Evolutionary conservation across 164 flowering plant species (phyloP).

Genomic region (Santalum album): DNA sequence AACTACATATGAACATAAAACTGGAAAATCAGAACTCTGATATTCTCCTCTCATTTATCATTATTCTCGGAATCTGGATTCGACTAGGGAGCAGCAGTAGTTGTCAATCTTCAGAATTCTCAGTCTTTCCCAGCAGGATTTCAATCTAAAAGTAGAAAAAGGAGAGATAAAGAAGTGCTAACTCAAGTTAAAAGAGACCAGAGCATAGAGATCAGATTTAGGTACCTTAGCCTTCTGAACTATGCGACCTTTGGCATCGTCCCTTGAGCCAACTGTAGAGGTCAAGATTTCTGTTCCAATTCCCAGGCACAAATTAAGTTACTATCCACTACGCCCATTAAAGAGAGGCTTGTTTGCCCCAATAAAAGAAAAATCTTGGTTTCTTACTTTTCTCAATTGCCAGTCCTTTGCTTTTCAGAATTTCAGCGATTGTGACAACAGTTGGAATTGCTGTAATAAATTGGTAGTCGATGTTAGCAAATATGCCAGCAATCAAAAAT

Average conservation of each 20-base stretch:
- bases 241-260: conserved; percentile 13
- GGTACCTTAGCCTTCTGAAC: conserved; percentile 28
- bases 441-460: conserved; percentile 28
- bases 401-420: conserved; percentile 27
- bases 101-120: conserved; percentile 8
- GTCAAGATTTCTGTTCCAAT: conserved; percentile 20
- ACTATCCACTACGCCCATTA: background rate
- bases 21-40: background rate
- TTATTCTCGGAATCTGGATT: background rate
- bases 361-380: background rate
- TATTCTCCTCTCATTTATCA: background rate
- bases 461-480: background rate
- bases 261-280: conserved; percentile 16
- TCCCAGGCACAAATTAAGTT: background rate
- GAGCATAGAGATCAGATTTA: background rate
- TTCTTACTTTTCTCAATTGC: conserved; percentile 22
- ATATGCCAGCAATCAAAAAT: background rate
- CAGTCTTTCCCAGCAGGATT: conserved; percentile 24
- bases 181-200: background rate
- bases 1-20: background rate
- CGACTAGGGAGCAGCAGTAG: background rate
- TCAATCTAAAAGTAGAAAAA: conserved; percentile 16
- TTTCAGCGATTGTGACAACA: conserved; percentile 30
- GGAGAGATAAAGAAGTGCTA: background rate
- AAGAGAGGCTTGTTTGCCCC: background rate